Evolutionary conservation across 2,329 filamentous ascomycete genomes (phyloP).

Genomic region (Cladophialophora exuberans): DNA sequence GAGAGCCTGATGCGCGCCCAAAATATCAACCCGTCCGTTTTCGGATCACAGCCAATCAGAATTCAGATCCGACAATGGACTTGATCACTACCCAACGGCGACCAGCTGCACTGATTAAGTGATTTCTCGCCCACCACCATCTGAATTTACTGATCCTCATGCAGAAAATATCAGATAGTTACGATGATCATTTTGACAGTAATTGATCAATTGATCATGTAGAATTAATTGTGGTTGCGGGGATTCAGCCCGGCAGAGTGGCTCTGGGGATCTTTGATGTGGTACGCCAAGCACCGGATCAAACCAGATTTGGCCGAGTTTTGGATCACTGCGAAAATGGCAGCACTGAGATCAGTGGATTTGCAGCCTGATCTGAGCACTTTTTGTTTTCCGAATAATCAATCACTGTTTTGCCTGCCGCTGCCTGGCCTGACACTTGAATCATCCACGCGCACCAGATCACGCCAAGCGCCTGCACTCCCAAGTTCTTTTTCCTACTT

Average conservation of each 20-base stretch:
- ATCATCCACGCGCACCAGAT: conserved; percentile 22
- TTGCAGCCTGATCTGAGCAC: conserved; percentile 28
- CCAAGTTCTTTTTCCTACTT: conserved; percentile 30
- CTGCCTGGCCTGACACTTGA: conserved; percentile 7
- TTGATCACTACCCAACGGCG: conserved; percentile 24
- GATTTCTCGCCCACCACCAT: conserved; percentile 24
- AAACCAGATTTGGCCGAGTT: conserved; percentile 24
- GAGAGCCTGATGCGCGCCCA: conserved; percentile 7
- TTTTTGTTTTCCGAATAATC: conserved; percentile 21
- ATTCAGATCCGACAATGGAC: conserved; percentile 35
- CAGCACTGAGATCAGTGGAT: conserved; percentile 12
- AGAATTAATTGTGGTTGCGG: conserved; percentile 7
- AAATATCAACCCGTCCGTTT: conserved; percentile 28
- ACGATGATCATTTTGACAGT: conserved; percentile 18
- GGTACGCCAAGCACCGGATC: conserved; percentile 30
- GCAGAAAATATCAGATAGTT: conserved; percentile 1
- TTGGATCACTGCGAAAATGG: conserved; percentile 27
- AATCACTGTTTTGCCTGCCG: background rate
- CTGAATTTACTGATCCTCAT: conserved; percentile 22
- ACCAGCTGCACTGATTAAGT: conserved; percentile 11
- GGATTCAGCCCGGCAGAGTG: background rate
- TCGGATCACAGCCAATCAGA: conserved; percentile 34
- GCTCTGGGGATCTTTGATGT: conserved; percentile 24
- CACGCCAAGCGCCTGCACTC: conserved; percentile 33
- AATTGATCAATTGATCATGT: conserved; percentile 20